Evolutionary conservation across 2,329 filamentous ascomycete species (phyloP), one percentile per base, ranked within the genome.

Genomic region (Epichloe gansuensis): DNA sequence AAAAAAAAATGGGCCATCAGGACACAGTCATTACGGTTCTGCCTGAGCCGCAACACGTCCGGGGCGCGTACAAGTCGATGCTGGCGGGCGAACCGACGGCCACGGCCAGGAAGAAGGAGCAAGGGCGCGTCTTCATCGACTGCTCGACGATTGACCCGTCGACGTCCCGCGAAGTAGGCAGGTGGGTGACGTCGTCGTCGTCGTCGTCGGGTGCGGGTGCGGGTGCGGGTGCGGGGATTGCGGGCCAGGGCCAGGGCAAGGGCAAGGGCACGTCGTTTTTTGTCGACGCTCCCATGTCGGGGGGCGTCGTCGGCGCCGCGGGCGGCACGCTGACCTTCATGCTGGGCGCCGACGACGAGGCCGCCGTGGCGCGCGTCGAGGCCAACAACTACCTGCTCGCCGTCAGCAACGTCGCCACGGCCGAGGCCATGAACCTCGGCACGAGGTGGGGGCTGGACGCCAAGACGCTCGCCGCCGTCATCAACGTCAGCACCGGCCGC

Each of bases 341-440:
- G 93, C 81, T 97, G 52, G 93, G 93, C 43, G 78, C 84, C 6
- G 78, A 84, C 6, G 74, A 81, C 0, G 64, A 72, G 1, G 71
- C 76, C 4, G 66, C 87, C 0, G 73, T 93, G 1, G 69, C 81
- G 1, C 77, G 80, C 11, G 75, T 87, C 9, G 84, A 84, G 35
- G 90, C 91, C 50, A 98, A 98, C 72, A 98, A 98, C 69, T 98
- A 98, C 67, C 80, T 97, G 31, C 75, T 98, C 3, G 91, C 90
- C 4, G 82, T 97, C 59, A 94, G 89, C 74, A 98, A 98, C 69
- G 89, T 84, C 53, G 80, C 78, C 4, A 81, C 79, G 2, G 78
- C 80, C 4, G 81, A 84, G 64, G 80, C 80, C 21, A 82, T 84
- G 79, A 80, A 82, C 60, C 66, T 84, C 23, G 80, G 80, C n/a